Conservation (phyloP, 2,329 filamentous ascomycete species). For the Blastomyces percursus region DNA sequence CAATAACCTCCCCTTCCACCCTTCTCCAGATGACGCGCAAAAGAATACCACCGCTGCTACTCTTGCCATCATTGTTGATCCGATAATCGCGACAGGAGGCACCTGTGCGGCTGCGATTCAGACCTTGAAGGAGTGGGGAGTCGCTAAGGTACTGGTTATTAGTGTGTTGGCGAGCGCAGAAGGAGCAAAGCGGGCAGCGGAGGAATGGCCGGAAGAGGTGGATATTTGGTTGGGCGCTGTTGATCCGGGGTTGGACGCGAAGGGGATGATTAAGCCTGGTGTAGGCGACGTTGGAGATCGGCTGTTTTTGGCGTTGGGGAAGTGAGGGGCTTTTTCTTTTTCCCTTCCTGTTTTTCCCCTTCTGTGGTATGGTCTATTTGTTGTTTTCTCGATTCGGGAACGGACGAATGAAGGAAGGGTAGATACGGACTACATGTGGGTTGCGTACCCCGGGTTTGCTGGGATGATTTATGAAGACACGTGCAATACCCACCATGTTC, state of each 20-base stretch:
- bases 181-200: constrained; percentile 61
- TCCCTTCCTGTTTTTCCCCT: no score
- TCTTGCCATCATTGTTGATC: constrained; percentile 78
- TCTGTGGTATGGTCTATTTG: neutral
- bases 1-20: constrained; percentile 73
- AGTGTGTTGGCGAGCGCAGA: constrained; percentile 60
- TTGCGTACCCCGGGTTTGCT: neutral
- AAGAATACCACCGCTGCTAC: constrained; percentile 39
- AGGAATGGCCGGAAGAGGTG: constrained; percentile 53
- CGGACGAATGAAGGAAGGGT: neutral
- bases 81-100: constrained; percentile 85
- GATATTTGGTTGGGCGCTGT: constrained; percentile 70
- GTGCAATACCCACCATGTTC: neutral
- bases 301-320: constrained; percentile 78
- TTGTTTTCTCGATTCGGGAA: neutral
- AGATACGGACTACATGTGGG: neutral
- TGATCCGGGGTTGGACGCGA: constrained; percentile 59
- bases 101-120: constrained; percentile 85
- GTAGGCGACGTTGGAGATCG: constrained; percentile 85
- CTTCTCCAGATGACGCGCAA: constrained; percentile 18
- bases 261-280: constrained; percentile 83
- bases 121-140: constrained; percentile 81
- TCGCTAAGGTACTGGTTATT: constrained; percentile 66
- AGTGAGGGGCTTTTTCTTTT: constrained; percentile 38
- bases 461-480: neutral